phyloP scores from a whole-genome alignment of 2,329 filamentous ascomycete genomes.

The Phialophora expanda region DNA sequence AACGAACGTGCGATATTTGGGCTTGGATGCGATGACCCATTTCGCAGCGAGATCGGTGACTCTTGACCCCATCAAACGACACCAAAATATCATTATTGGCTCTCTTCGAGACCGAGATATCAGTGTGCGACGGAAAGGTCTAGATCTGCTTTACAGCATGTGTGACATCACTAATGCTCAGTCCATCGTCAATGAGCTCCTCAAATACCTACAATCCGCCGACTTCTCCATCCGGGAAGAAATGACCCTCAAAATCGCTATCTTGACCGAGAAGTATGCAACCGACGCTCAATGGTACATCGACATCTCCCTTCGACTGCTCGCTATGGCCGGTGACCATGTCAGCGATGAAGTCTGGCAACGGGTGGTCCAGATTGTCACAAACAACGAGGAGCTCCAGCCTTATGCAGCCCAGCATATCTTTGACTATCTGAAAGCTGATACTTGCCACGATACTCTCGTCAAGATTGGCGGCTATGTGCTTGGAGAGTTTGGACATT shows the following conservation, averaged over 20 bases:
- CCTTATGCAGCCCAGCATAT: constrained; percentile 95
- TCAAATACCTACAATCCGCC: constrained; percentile 93
- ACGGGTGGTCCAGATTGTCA: constrained; percentile 96
- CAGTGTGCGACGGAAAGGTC: constrained; percentile 90
- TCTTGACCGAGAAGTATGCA: constrained; percentile 96
- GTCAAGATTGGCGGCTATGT: constrained; percentile 98
- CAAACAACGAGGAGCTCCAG: constrained; percentile 97
- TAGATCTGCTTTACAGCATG: constrained; percentile 99
- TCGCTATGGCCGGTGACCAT: constrained; percentile 96
- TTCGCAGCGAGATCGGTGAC: constrained; percentile 92
- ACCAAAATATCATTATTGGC: constrained; percentile 93
- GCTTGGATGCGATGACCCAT: constrained; percentile 97
- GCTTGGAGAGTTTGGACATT: constrained; percentile 92
- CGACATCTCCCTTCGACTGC: constrained; percentile 90
- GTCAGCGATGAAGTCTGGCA: constrained; percentile 99
- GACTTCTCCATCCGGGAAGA: constrained; percentile 98
- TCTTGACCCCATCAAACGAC: constrained; percentile 95
- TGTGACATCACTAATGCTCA: constrained; percentile 95
- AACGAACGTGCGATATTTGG: constrained; percentile 95
- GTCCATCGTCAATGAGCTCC: constrained; percentile 87
- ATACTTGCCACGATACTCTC: constrained; percentile 93
- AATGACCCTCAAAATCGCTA: constrained; percentile 99
- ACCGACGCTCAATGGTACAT: constrained; percentile 99
- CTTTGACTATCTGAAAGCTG: constrained; percentile 86
- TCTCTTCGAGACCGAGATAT: constrained; percentile 96